Conservation (phyloP, 352 stramenopile species). For the Pythium oligandrum region DNA sequence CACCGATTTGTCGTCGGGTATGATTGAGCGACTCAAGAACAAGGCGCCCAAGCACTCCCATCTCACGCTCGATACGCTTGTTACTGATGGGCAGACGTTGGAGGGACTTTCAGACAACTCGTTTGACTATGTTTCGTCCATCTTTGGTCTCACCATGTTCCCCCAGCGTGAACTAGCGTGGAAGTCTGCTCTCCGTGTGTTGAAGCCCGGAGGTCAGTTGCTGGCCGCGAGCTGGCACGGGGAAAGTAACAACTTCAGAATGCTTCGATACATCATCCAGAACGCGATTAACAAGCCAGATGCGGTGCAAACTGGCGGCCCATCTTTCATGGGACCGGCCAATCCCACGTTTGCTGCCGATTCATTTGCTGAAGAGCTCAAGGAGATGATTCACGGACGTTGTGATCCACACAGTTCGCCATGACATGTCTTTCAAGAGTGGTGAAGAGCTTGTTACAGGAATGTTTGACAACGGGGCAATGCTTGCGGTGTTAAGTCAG, state of each 20-base stretch:
- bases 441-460: conserved; percentile 10
- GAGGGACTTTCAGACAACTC: conserved; percentile 8
- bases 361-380: conserved; percentile 15
- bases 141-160: conserved; percentile 18
- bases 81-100: conserved; percentile 16
- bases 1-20: conserved; percentile 10
- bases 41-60: conserved; percentile 4
- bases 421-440: conserved; percentile 12
- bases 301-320: background rate
- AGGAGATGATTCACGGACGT: conserved; percentile 9
- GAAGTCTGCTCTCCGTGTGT: conserved; percentile 10
- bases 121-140: conserved; percentile 16
- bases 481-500: conserved; percentile 1
- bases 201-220: conserved; percentile 10
- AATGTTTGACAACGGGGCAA: conserved; percentile 4
- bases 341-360: conserved; percentile 8
- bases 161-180: conserved; percentile 11
- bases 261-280: conserved; percentile 3
- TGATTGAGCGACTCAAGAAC: conserved; percentile 7
- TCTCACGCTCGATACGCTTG: conserved; percentile 1
- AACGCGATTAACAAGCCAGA: conserved; percentile 2
- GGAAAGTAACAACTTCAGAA: conserved; percentile 8
- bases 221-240: conserved; percentile 16
- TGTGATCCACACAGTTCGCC: conserved; percentile 2
- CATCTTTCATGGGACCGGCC: background rate